These are phyloP conservation scores for Friedmanniomyces endolithicus DNA, from an alignment of 495 filamentous ascomycete genomes.

Conservation along the genomic window DNA sequence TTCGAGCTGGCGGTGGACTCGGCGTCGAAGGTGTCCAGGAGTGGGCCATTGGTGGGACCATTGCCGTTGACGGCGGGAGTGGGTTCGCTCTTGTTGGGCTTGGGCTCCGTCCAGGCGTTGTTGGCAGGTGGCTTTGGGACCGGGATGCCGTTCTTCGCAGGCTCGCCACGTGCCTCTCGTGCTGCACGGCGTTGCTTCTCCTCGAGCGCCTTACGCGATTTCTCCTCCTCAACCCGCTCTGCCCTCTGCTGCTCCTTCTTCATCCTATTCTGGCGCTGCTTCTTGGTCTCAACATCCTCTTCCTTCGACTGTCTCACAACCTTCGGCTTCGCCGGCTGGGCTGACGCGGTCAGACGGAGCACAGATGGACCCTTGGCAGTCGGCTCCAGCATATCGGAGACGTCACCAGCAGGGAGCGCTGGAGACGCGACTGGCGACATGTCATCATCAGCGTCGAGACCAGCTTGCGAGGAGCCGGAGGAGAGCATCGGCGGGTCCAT, in stretches of 20 bases:
- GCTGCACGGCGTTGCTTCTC: constrained; percentile 74
- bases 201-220: constrained; percentile 52
- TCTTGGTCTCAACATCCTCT: constrained; percentile 61
- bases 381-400: constrained; percentile 81
- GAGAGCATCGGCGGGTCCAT: constrained; percentile 15
- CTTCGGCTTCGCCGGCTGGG: constrained; percentile 49
- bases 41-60: constrained; percentile 34
- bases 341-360: constrained; percentile 56
- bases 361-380: constrained; percentile 55
- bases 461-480: constrained; percentile 48
- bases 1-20: constrained; percentile 30
- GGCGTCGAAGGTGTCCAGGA: constrained; percentile 67
- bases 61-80: constrained; percentile 20
- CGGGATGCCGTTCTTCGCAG: constrained; percentile 58
- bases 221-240: constrained; percentile 59
- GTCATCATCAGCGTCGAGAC: constrained; percentile 61
- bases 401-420: constrained; percentile 38
- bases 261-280: constrained; percentile 73
- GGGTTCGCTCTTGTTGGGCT: constrained; percentile 25
- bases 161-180: constrained; percentile 63
- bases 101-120: constrained; percentile 46
- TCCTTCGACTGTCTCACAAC: constrained; percentile 46
- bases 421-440: constrained; percentile 25
- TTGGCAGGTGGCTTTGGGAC: constrained; percentile 43
- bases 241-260: constrained; percentile 67